A percentile compares a stretch with the other conserved stretches of the same genome.
phyloP scores from a whole-genome alignment of 108 stramenopile species.

The Cyclotella sp. region DNA sequence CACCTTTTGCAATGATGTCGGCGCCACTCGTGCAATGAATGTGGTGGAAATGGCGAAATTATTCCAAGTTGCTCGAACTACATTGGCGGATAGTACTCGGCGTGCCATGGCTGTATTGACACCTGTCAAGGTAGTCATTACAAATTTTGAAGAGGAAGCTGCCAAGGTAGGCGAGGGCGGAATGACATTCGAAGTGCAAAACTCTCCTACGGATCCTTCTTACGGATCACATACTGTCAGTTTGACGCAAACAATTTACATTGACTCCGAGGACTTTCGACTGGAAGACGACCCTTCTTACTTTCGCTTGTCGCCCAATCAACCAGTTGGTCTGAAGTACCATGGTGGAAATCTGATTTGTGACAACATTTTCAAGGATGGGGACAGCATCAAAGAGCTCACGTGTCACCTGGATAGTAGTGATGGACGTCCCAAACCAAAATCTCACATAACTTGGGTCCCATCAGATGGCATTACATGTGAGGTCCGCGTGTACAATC shows the following conservation, averaged over 20 bases:
- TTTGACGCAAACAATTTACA: slow-evolving; percentile 84
- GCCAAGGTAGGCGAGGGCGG: slow-evolving; percentile 43
- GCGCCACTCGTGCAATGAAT: slow-evolving; percentile 93
- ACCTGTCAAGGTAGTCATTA: slow-evolving; percentile 85
- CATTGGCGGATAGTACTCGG: slow-evolving; percentile 65
- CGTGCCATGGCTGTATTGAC: slow-evolving; percentile 93
- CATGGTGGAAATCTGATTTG: slow-evolving; percentile 84
- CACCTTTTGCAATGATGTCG: slow-evolving; percentile 95
- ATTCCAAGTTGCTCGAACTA: slow-evolving; percentile 66
- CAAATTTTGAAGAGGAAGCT: slow-evolving; percentile 75
- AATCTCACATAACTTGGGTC: slow-evolving; percentile 84
- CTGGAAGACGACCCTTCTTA: slow-evolving; percentile 80
- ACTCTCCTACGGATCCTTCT: slow-evolving; percentile 85
- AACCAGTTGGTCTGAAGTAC: slow-evolving; percentile 95
- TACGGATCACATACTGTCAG: slow-evolving; percentile 84
- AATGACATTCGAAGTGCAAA: slow-evolving; percentile 76
- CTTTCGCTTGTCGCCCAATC: slow-evolving; percentile 93
- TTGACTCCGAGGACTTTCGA: slow-evolving; percentile 93
- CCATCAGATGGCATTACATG: slow-evolving; percentile 70
- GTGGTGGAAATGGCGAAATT: slow-evolving; percentile 92
- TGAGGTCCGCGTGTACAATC: slow-evolving; percentile 93
- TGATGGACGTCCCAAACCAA: slow-evolving; percentile 75
- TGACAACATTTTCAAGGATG: slow-evolving; percentile 63
- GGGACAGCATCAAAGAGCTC: slow-evolving; percentile 60
- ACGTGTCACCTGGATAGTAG: slow-evolving; percentile 72